Percentiles rank a stretch among this genome's conserved stretches.
phyloP scores from a whole-genome alignment of 768 basidiomycete genomes.

The Suillus bovinus region DNA sequence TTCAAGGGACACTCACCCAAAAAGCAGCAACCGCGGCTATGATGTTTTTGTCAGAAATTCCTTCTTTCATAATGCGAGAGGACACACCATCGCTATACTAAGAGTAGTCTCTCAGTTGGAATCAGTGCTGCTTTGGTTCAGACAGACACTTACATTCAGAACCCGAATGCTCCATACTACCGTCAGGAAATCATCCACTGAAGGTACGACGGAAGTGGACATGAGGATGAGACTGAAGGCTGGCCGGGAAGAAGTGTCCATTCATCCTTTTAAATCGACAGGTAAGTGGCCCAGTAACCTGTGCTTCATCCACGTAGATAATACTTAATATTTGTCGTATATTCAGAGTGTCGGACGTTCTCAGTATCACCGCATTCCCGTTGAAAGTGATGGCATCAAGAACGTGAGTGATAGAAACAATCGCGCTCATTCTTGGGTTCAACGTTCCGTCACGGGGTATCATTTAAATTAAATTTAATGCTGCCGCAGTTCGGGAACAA shows the following conservation, averaged over 20 bases:
- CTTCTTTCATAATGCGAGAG: neutral
- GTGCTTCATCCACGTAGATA: neutral
- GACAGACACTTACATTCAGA: neutral
- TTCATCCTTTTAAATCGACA: neutral
- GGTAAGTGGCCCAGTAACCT: neutral
- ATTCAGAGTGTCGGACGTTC: too few relatives aligned
- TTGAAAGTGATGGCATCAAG: too few relatives aligned
- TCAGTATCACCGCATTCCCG: too few relatives aligned
- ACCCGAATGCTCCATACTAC: neutral
- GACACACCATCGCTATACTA: neutral
- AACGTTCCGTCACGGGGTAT: too few relatives aligned
- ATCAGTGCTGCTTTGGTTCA: neutral
- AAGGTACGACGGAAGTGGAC: neutral
- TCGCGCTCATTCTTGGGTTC: too few relatives aligned
- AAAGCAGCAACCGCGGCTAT: neutral
- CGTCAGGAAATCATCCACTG: neutral
- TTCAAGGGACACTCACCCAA: neutral
- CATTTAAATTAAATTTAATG: too few relatives aligned
- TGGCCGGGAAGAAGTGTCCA: neutral
- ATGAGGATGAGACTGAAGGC: neutral
- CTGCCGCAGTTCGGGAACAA: too few relatives aligned
- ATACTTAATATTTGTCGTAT: too few relatives aligned
- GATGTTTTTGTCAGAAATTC: neutral
- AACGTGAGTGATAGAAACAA: too few relatives aligned
- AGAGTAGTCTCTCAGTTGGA: neutral